phyloP scores from a whole-genome alignment of 768 basidiomycete genomes.

The Russula abietina region DNA sequence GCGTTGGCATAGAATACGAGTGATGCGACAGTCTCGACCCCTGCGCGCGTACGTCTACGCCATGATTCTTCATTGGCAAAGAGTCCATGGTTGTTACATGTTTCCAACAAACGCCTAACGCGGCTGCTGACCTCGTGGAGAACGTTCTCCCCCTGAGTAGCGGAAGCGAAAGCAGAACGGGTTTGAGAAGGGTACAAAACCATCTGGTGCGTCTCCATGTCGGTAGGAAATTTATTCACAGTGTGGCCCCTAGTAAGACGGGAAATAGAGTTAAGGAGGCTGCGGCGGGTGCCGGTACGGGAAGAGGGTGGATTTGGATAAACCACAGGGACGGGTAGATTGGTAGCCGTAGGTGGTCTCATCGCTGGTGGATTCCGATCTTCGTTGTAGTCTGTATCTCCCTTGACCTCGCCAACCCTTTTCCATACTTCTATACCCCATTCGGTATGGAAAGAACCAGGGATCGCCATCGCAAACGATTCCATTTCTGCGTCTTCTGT shows the following conservation, averaged over 20 bases:
- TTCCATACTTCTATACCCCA: slow-evolving; percentile 8
- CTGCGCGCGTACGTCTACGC: slow-evolving; percentile 14
- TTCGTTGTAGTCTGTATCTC: not conserved
- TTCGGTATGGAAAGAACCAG: not conserved
- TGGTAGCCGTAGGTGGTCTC: not conserved
- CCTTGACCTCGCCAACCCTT: not conserved
- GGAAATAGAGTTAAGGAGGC: not conserved
- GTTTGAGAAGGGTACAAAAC: not conserved
- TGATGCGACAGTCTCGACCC: not conserved
- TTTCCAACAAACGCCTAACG: slow-evolving; percentile 3
- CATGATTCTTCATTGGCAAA: slow-evolving; percentile 1
- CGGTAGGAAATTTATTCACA: not conserved
- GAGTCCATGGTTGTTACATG: not conserved
- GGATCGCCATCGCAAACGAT: not conserved
- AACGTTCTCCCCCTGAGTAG: not conserved
- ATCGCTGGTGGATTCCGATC: not conserved
- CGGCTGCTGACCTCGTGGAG: slow-evolving; percentile 6
- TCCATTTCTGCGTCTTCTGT: slow-evolving; percentile 10
- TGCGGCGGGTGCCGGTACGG: not conserved
- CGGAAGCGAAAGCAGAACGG: not conserved
- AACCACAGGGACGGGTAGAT: too few species aligned
- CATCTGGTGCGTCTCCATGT: not conserved
- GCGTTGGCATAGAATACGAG: not conserved
- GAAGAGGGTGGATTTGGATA: not conserved
- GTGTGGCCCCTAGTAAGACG: not conserved